Evolutionary conservation across 805 yeast species (phyloP).

Genomic region (Kodamaea kakaduensis): DNA sequence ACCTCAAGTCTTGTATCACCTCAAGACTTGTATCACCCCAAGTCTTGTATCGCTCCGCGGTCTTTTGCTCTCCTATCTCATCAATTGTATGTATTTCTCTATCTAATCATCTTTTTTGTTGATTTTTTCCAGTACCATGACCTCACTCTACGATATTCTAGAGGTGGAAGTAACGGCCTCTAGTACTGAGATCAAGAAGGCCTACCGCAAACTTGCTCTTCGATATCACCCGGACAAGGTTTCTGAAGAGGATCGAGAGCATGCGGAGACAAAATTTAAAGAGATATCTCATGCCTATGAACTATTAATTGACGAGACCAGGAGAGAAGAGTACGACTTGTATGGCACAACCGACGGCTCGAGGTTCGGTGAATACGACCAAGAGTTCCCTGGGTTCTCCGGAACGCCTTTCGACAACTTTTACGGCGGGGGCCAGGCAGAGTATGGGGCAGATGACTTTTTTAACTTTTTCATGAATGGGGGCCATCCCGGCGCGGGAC

Average conservation of each 20-base stretch:
- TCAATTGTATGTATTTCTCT: too few relatives aligned
- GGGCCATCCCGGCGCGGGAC: conserved; percentile 11
- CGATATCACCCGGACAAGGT: conserved; percentile 88
- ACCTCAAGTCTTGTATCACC: too few relatives aligned
- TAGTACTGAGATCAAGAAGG: conserved; percentile 69
- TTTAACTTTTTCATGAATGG: conserved; percentile 59
- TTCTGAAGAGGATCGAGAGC: conserved; percentile 55
- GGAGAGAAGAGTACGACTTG: conserved; percentile 55
- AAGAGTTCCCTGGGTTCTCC: conserved; percentile 15
- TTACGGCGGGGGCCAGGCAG: conserved; percentile 20
- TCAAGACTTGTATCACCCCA: too few relatives aligned
- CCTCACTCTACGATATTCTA: conserved; percentile 54
- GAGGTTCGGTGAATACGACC: conserved; percentile 13
- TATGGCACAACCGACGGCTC: conserved; percentile 41
- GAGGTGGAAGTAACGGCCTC: conserved; percentile 68
- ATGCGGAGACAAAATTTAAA: conserved; percentile 76
- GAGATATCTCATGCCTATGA: conserved; percentile 86
- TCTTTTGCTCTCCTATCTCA: too few relatives aligned
- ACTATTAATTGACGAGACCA: conserved; percentile 64
- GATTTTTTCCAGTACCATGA: conserved; percentile 23
- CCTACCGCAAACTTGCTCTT: conserved; percentile 81
- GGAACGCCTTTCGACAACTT: conserved; percentile 39
- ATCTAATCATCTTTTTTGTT: conserved; percentile 27
- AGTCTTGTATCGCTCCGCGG: too few relatives aligned
- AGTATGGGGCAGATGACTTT: conserved; percentile 70